phyloP scores from a whole-genome alignment of 306 rosid genomes.

The Trichosanthes truncata region DNA sequence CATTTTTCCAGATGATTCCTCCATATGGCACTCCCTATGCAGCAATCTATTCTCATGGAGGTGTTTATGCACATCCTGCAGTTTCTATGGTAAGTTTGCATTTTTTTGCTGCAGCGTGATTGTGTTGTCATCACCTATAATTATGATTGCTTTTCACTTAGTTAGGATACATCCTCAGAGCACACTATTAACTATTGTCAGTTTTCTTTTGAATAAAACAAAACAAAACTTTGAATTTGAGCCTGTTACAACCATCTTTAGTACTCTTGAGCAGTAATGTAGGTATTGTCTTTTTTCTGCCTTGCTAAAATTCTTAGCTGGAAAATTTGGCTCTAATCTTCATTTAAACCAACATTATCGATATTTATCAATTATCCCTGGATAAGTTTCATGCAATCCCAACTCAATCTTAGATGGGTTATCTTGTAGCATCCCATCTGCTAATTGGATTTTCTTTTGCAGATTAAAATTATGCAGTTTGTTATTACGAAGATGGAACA shows the following conservation, averaged over 20 bases:
- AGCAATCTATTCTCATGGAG: constrained; percentile 75
- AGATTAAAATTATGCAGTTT: not conserved
- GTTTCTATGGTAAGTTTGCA: constrained; percentile 58
- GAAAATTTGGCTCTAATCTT: not conserved
- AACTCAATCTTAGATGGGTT: not conserved
- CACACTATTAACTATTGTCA: not conserved
- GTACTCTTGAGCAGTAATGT: not conserved
- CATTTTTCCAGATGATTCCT: constrained; percentile 75
- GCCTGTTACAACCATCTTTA: not conserved
- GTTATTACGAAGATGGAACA: not conserved
- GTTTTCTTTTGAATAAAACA: not conserved
- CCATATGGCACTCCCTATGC: constrained; percentile 87
- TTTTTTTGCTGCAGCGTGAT: not conserved
- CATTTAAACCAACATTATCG: not conserved
- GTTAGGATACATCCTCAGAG: not conserved
- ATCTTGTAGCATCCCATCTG: not conserved
- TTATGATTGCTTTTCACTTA: not conserved
- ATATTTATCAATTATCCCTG: not conserved
- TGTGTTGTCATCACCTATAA: not conserved
- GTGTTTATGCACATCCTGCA: constrained; percentile 67
- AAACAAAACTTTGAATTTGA: not conserved
- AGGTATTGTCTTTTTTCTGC: not conserved
- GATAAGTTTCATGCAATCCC: not conserved
- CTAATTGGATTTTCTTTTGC: not conserved
- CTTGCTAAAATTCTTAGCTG: not conserved